These are phyloP conservation scores for Colletotrichum endophyticum DNA, from an alignment of 2,329 filamentous ascomycete genomes.

Conservation along the genomic window DNA sequence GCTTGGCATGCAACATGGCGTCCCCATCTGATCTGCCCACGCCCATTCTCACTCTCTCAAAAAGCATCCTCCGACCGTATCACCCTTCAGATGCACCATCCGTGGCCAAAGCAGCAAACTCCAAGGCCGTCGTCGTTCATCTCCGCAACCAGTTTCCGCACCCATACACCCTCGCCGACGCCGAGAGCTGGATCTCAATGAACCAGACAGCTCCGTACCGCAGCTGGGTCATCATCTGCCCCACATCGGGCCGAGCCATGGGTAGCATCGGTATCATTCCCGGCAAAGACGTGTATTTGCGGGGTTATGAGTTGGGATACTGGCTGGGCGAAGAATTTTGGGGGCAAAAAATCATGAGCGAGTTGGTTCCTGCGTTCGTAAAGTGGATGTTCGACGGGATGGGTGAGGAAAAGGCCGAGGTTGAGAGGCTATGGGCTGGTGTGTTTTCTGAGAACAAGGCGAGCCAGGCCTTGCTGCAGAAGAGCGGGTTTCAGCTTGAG, in stretches of 20 bases:
- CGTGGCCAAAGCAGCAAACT: slow-evolving; percentile 40
- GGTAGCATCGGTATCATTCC: slow-evolving; percentile 48
- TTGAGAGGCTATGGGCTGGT: slow-evolving; percentile 46
- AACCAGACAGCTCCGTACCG: not conserved
- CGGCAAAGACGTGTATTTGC: slow-evolving; percentile 41
- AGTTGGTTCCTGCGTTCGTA: slow-evolving; percentile 40
- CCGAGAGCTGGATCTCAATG: slow-evolving; percentile 39
- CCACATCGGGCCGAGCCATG: slow-evolving; percentile 21
- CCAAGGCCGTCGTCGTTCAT: slow-evolving; percentile 37
- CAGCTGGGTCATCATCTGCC: slow-evolving; percentile 7
- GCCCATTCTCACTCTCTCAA: slow-evolving; percentile 3
- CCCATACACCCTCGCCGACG: slow-evolving; percentile 48
- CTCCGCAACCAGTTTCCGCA: slow-evolving; percentile 51
- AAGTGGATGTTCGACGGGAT: slow-evolving; percentile 49
- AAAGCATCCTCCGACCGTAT: slow-evolving; percentile 44
- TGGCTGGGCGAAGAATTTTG: slow-evolving; percentile 46
- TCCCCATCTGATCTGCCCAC: not conserved
- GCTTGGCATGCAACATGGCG: not conserved
- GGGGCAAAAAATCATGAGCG: slow-evolving; percentile 50
- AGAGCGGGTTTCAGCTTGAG: slow-evolving; percentile 48
- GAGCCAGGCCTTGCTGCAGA: slow-evolving; percentile 45
- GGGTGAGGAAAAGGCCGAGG: slow-evolving; percentile 24
- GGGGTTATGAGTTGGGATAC: slow-evolving; percentile 54
- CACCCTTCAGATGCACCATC: slow-evolving; percentile 39
- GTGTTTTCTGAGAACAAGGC: slow-evolving; percentile 41